Evolutionary conservation across 2,329 filamentous ascomycete genomes (phyloP), one percentile per base, ranked within the genome.

Genomic region (Ophiostoma australiae): DNA sequence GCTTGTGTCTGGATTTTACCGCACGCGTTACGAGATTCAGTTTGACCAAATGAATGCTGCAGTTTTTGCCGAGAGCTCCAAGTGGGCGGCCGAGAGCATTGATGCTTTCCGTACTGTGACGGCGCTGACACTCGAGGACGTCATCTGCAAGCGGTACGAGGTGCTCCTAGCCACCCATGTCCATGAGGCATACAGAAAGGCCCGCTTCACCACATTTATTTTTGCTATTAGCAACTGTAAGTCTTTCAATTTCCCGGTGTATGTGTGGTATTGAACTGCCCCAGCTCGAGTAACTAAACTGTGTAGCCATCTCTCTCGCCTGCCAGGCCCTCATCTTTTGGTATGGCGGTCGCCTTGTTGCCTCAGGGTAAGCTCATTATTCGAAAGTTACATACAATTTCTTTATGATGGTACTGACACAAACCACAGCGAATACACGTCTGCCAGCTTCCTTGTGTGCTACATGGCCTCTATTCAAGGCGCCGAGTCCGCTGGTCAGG

Each of bases 391-490:
- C 17, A 48, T 48, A 1, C 17, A 3, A 8, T 17, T 20, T 48
- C 0, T 20, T 7, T 8, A 17, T 31, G 3, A 27, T 4, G 11
- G 15, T 41, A 41, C 52, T 58, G 11, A 58, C 52, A 58, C 4
- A 7, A 7, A 23, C 44, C 15, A 91, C 73, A 89, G 89, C 63
- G 85, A 90, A 75, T 83, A 85, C 73, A 71, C 75, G 0, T 73
- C 81, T 13, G 74, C 82, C 20, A 77, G 79, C 37, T 88, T 87
- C 77, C 83, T 87, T 72, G 80, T 87, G 33, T 86, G 83, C 39
- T 91, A 90, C 77, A 87, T 90, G 77, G 86, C 89, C 0, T 83
- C 90, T 10, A 85, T 91, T 37, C 86, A 91, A 73, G 89, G 89
- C 1, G 88, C 87, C 7, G 89, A 93, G 78, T 82, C 84, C 0